Percentiles rank a stretch among this genome's conserved stretches.
These are phyloP conservation scores for Mikania micrantha DNA, from an alignment of 129 eudicot genomes.

Conservation along the genomic window DNA sequence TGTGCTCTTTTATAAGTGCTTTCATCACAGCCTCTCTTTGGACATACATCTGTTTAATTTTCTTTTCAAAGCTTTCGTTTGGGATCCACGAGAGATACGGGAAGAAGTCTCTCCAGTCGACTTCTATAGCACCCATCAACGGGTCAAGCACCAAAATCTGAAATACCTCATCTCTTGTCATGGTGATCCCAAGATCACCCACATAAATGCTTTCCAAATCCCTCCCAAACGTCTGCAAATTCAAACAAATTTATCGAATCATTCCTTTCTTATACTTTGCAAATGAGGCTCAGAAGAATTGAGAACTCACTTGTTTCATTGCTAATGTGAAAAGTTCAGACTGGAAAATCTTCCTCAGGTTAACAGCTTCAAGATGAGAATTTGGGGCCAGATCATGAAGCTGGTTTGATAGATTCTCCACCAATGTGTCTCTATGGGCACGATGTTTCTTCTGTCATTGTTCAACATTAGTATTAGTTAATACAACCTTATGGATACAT, in stretches of 20 bases:
- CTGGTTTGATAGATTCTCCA: slow-evolving; percentile 24
- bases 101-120: slow-evolving; percentile 65
- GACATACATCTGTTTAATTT: slow-evolving; percentile 17
- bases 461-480: background rate
- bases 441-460: slow-evolving; percentile 37
- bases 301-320: slow-evolving; percentile 39
- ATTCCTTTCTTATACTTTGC: too few species aligned
- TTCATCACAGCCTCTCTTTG: slow-evolving; percentile 45
- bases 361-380: slow-evolving; percentile 28
- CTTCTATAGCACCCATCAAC: slow-evolving; percentile 47
- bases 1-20: slow-evolving; percentile 32
- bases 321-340: slow-evolving; percentile 43
- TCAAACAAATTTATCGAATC: background rate
- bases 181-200: slow-evolving; percentile 35
- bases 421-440: slow-evolving; percentile 33
- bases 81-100: slow-evolving; percentile 55
- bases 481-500: background rate
- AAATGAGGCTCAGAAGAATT: slow-evolving; percentile 5
- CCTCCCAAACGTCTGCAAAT: slow-evolving; percentile 35
- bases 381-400: slow-evolving; percentile 21
- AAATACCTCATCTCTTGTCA: slow-evolving; percentile 36
- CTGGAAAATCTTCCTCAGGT: slow-evolving; percentile 36
- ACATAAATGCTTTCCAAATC: slow-evolving; percentile 39
- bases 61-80: slow-evolving; percentile 25
- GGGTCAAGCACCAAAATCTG: slow-evolving; percentile 35